Evolutionary conservation across 139 green algal genomes (phyloP).

Genomic region (Chlamydomonas asymmetrica): DNA sequence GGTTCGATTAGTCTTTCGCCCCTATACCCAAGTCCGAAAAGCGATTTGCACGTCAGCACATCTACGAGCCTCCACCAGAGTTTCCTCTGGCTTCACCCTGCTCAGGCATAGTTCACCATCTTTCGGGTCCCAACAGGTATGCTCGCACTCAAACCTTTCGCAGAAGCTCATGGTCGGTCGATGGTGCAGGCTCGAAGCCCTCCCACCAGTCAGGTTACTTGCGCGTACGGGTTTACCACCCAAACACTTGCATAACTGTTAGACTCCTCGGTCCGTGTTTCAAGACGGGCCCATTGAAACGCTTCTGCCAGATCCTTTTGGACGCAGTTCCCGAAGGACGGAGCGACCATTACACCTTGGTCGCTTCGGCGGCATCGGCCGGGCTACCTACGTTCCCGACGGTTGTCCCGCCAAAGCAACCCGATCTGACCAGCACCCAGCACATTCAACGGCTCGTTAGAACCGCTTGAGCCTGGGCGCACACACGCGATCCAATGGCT

Average conservation of each 20-base stretch:
- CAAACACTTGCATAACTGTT: slow-evolving; percentile 91
- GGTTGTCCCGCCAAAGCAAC: slow-evolving; percentile 75
- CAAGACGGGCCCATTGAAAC: slow-evolving; percentile 86
- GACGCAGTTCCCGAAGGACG: slow-evolving; percentile 68
- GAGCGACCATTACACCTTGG: slow-evolving; percentile 72
- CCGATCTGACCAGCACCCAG: slow-evolving; percentile 82
- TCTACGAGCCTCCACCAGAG: slow-evolving; percentile 93
- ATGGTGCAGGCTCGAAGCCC: slow-evolving; percentile 75
- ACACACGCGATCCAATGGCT: slow-evolving; percentile 77
- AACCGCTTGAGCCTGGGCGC: slow-evolving; percentile 72
- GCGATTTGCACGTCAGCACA: slow-evolving; percentile 97
- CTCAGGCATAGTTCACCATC: slow-evolving; percentile 96
- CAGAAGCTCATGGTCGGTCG: slow-evolving; percentile 89
- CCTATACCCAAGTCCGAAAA: slow-evolving; percentile 96
- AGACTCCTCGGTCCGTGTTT: slow-evolving; percentile 98
- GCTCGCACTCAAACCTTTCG: slow-evolving; percentile 89
- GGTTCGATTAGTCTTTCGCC: slow-evolving; percentile 98
- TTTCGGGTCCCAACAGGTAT: slow-evolving; percentile 91
- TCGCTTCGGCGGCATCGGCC: slow-evolving; percentile 60
- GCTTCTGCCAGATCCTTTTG: slow-evolving; percentile 84
- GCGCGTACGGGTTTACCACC: slow-evolving; percentile 87
- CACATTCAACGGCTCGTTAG: slow-evolving; percentile 65
- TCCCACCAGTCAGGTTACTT: slow-evolving; percentile 88
- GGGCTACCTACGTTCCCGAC: slow-evolving; percentile 50
- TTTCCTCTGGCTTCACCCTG: slow-evolving; percentile 94